phyloP scores from a whole-genome alignment of 1,284 basidiomycete genomes.

The Xerocomus alliaceus region DNA sequence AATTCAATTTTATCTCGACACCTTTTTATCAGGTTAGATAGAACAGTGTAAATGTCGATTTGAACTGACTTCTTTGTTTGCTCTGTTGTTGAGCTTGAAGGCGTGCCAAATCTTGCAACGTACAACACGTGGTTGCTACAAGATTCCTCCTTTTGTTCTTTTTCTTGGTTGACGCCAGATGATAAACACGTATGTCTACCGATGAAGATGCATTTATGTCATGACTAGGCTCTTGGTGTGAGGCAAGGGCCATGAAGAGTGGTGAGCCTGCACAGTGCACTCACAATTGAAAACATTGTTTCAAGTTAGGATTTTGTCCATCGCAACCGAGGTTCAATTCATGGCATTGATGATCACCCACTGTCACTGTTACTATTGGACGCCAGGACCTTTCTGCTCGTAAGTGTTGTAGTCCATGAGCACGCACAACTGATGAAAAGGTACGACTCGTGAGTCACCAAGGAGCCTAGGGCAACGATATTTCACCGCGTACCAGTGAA shows the following conservation, averaged over 20 bases:
- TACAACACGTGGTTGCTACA: slow-evolving; percentile 55
- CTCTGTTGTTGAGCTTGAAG: slow-evolving; percentile 48
- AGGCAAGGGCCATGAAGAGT: not conserved
- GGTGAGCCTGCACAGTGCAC: not conserved
- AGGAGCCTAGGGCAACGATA: too few species aligned
- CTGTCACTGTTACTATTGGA: slow-evolving; percentile 63
- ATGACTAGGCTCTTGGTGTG: slow-evolving; percentile 43
- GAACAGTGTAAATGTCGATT: not conserved
- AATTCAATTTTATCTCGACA: slow-evolving; percentile 45
- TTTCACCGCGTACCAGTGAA: too few species aligned
- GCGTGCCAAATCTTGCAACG: slow-evolving; percentile 58
- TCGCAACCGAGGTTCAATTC: slow-evolving; percentile 67
- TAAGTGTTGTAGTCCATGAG: slow-evolving; percentile 53
- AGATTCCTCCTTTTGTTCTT: slow-evolving; percentile 61
- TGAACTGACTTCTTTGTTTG: slow-evolving; percentile 49
- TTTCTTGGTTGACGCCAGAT: slow-evolving; percentile 61
- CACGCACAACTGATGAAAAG: slow-evolving; percentile 47
- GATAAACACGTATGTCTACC: slow-evolving; percentile 61
- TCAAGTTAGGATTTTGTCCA: slow-evolving; percentile 72
- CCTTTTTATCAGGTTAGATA: slow-evolving; percentile 36
- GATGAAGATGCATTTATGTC: slow-evolving; percentile 47
- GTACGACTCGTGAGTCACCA: not conserved
- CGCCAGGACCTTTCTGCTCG: slow-evolving; percentile 63
- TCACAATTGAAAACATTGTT: slow-evolving; percentile 58
- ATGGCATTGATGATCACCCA: slow-evolving; percentile 53